phyloP scores from a whole-genome alignment of 371 early-diverging fungal species.

The Rhizopus sp. region DNA sequence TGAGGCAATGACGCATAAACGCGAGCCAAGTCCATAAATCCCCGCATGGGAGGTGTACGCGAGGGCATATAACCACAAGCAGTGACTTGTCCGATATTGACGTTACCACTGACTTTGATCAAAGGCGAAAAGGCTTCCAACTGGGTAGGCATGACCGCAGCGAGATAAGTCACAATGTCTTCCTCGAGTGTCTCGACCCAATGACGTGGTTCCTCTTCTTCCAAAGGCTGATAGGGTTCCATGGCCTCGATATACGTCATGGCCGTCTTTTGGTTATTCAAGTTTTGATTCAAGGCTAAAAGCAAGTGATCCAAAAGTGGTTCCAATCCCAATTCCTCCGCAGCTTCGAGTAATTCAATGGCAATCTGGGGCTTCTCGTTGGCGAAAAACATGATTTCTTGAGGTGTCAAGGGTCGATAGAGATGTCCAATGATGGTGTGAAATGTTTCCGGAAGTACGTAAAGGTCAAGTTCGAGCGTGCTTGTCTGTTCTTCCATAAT shows the following conservation, averaged over 20 bases:
- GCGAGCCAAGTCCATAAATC: slow-evolving; percentile 31
- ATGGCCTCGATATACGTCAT: slow-evolving; percentile 32
- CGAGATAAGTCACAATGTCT: slow-evolving; percentile 33
- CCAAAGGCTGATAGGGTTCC: slow-evolving; percentile 29
- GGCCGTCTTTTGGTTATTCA: slow-evolving; percentile 25
- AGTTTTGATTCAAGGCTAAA: slow-evolving; percentile 22
- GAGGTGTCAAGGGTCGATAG: slow-evolving; percentile 30
- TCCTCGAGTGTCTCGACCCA: slow-evolving; percentile 41
- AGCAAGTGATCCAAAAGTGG: slow-evolving; percentile 27
- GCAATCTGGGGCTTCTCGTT: slow-evolving; percentile 40
- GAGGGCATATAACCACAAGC: slow-evolving; percentile 39
- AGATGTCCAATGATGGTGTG: slow-evolving; percentile 38
- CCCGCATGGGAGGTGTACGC: slow-evolving; percentile 31
- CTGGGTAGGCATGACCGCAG: slow-evolving; percentile 22
- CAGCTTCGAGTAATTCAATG: slow-evolving; percentile 37
- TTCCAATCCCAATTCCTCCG: slow-evolving; percentile 40
- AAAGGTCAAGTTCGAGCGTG: slow-evolving; percentile 30
- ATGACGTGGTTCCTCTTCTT: slow-evolving; percentile 33
- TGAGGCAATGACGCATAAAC: slow-evolving; percentile 37
- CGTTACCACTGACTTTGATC: slow-evolving; percentile 31
- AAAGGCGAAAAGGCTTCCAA: slow-evolving; percentile 31
- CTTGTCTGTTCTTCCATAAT: slow-evolving; percentile 28
- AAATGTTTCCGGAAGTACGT: slow-evolving; percentile 33
- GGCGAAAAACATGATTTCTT: slow-evolving; percentile 35
- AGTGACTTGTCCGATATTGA: slow-evolving; percentile 24